These are phyloP conservation scores for Yamadazyma olivae DNA, from an alignment of 805 yeast species.

Conservation along the genomic window DNA sequence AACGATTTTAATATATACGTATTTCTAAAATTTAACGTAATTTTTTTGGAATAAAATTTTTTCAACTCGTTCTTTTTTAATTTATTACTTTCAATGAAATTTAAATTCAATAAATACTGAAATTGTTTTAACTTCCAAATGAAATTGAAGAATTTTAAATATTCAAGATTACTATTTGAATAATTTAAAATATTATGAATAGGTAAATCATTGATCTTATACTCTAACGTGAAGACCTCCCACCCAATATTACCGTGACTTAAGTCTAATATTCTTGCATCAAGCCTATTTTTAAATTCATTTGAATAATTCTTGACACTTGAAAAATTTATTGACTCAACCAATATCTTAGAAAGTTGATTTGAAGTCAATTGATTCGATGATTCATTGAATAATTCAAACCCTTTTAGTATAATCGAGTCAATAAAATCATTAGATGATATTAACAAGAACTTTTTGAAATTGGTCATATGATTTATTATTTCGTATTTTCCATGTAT, in stretches of 20 bases:
- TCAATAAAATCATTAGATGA: constrained; percentile 83
- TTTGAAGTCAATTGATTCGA: constrained; percentile 63
- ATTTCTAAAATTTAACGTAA: background rate
- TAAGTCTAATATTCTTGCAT: constrained; percentile 77
- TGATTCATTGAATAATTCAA: constrained; percentile 52
- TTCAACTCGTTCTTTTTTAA: constrained; percentile 23
- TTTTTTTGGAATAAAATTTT: constrained; percentile 3
- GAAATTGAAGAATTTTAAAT: constrained; percentile 79
- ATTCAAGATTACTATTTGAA: constrained; percentile 41
- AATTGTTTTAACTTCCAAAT: constrained; percentile 76
- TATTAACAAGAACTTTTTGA: constrained; percentile 67
- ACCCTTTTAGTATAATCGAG: constrained; percentile 54
- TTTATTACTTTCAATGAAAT: constrained; percentile 23
- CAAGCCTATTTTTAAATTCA: constrained; percentile 53
- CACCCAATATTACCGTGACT: constrained; percentile 73
- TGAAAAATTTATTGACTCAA: constrained; percentile 58
- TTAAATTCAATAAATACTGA: constrained; percentile 44
- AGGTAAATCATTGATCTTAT: constrained; percentile 54
- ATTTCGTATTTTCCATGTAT: constrained; percentile 48
- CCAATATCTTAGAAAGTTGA: constrained; percentile 60
- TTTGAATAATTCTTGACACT: constrained; percentile 41
- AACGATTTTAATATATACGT: constrained; percentile 28
- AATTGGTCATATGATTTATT: constrained; percentile 52
- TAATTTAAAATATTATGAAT: constrained; percentile 38
- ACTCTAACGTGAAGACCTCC: constrained; percentile 91